Evolutionary conservation across 768 basidiomycete species (phyloP), one percentile per base, ranked within the genome.

Genomic region (Mycena floridula): DNA sequence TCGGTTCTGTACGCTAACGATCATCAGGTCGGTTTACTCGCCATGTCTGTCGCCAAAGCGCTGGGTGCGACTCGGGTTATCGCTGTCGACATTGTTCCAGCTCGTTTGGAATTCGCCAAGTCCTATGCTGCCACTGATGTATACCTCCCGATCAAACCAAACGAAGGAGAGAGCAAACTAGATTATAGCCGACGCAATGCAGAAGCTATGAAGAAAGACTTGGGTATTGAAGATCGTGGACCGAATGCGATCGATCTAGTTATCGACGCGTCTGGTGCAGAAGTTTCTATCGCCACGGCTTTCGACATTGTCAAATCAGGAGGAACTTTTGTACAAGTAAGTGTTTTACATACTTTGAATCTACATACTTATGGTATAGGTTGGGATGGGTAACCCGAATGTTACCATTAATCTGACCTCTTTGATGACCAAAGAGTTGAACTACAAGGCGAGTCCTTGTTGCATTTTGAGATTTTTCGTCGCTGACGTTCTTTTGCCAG

Each of bases 11-110:
- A n/a, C n/a, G n/a, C n/a, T n/a, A n/a, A n/a, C n/a, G n/a, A n/a
- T n/a, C n/a, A n/a, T 85, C 44, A n/a, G n/a, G n/a, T n/a, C n/a
- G 85, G 85, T n/a, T 68, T 95, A 23, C 77, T 96, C 18, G 89
- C 86, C 58, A 90, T 94, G 87, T 93, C 90, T 6, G 90, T 92
- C n/a, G 94, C 95, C 6, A 93, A 86, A 60, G 93, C 94, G 3
- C 71, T 95, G 38, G 93, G 92, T 26, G 95, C 92, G 2, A 72
- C 75, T 32, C 82, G 86, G 39, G 74, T 95, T 50, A 76, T 98
- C 48, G 93, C 84, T 3, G 77, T 95, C 49, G 93, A 93, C 58
- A 85, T 90, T 50, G 73, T 82, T 43, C 67, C 77, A 25, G 62
- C 72, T 23, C 83, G 94, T 27, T 80, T 98, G 39, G 76, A 88